These are phyloP conservation scores for Atractiella rhizophila DNA, from an alignment of 768 basidiomycete species.

Conservation along the genomic window DNA sequence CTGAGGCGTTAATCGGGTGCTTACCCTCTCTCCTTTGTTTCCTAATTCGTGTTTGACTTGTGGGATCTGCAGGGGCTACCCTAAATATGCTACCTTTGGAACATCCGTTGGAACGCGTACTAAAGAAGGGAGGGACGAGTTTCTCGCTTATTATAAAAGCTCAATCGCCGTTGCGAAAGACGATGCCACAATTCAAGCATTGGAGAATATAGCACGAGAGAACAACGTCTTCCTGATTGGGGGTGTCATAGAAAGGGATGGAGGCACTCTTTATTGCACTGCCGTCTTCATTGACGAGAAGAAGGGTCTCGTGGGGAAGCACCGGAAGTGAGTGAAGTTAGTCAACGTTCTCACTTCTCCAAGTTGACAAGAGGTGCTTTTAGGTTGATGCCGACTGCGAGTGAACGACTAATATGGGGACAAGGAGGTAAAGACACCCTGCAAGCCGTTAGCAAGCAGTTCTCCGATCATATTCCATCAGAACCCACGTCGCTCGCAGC, in stretches of 20 bases:
- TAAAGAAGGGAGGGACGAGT: conserved; percentile 4
- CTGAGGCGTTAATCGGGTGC: conserved; percentile 8
- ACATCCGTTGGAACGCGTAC: conserved; percentile 2
- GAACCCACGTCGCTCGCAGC: not conserved
- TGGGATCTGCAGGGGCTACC: conserved; percentile 4
- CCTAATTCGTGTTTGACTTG: not conserved
- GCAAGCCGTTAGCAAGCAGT: not conserved
- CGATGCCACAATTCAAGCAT: not conserved
- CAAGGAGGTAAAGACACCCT: not conserved
- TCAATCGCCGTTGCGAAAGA: conserved; percentile 1
- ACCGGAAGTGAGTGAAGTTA: not conserved
- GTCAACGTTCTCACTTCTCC: not conserved
- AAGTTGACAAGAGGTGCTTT: not conserved
- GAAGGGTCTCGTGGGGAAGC: conserved; percentile 3
- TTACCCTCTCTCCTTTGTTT: not conserved
- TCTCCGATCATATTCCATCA: not conserved
- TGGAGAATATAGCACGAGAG: conserved; percentile 1
- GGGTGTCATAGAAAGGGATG: conserved; percentile 8
- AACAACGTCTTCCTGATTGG: conserved; percentile 2
- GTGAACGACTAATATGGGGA: conserved; percentile 37
- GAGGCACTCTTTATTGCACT: conserved; percentile 10
- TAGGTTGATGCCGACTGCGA: conserved; percentile 37
- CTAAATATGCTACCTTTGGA: conserved; percentile 9
- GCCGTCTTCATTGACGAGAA: conserved; percentile 2
- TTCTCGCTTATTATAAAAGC: conserved; percentile 2